These are phyloP conservation scores for Russula compacta DNA, from an alignment of 768 basidiomycete genomes.

Conservation along the genomic window DNA sequence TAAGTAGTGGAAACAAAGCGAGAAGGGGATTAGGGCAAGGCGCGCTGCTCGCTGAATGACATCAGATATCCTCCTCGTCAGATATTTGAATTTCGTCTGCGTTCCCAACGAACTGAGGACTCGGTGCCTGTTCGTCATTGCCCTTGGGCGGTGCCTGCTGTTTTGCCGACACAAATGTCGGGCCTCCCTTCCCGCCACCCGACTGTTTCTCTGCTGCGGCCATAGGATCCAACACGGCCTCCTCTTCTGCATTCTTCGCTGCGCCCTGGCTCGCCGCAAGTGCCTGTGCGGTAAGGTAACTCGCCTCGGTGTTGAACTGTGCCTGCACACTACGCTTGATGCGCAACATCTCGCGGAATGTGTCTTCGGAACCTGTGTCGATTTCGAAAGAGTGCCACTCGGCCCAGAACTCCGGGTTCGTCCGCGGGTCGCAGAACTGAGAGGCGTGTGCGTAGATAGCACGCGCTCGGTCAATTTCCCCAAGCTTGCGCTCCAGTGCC, in stretches of 20 bases:
- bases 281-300: conserved; percentile 87
- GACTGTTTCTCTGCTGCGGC: conserved; percentile 70
- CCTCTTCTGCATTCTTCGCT: conserved; percentile 37
- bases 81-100: conserved; percentile 84
- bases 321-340: conserved; percentile 98
- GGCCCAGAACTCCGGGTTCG: conserved; percentile 86
- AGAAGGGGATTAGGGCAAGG: not conserved
- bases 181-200: conserved; percentile 40
- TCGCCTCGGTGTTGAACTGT: conserved; percentile 95
- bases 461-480: conserved; percentile 96
- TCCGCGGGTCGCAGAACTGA: conserved; percentile 96
- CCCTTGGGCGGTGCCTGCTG: conserved; percentile 33
- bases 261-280: conserved; percentile 57
- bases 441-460: conserved; percentile 96
- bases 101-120: conserved; percentile 34
- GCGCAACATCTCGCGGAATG: conserved; percentile 89
- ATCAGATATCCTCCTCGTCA: conserved; percentile 58
- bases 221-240: conserved; percentile 62
- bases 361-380: conserved; percentile 97
- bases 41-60: conserved; percentile 15
- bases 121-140: conserved; percentile 14
- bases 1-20: not conserved
- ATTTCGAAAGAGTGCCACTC: conserved; percentile 99
- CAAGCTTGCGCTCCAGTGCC: conserved; percentile 90
- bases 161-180: conserved; percentile 73